Evolutionary conservation across 1,284 basidiomycete genomes (phyloP).

Genomic region (Boletellus deceptivus): DNA sequence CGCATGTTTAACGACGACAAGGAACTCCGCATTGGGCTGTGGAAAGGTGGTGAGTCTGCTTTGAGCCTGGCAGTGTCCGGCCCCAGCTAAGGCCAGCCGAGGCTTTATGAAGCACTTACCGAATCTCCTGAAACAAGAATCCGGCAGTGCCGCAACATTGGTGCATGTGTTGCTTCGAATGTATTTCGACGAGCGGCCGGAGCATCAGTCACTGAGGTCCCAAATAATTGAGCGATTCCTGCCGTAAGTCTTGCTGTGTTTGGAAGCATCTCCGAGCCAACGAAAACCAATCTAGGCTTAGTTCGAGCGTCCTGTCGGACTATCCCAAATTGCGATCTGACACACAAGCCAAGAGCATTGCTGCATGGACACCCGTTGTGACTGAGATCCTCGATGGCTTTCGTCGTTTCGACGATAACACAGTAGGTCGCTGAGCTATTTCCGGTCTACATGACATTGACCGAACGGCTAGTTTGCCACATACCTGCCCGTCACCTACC

Average conservation of each 20-base stretch:
- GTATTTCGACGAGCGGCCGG: slow-evolving; percentile 89
- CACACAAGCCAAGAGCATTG: slow-evolving; percentile 92
- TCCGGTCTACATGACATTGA: slow-evolving; percentile 7
- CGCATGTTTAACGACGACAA: slow-evolving; percentile 98
- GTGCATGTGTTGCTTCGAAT: slow-evolving; percentile 91
- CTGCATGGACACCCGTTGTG: slow-evolving; percentile 97
- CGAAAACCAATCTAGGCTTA: slow-evolving; percentile 54
- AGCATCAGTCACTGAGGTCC: slow-evolving; percentile 77
- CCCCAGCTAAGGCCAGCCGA: slow-evolving; percentile 32
- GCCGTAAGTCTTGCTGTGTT: slow-evolving; percentile 60
- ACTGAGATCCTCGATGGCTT: slow-evolving; percentile 92
- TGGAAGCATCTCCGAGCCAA: neutral
- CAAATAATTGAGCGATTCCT: slow-evolving; percentile 88
- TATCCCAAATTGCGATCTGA: slow-evolving; percentile 90
- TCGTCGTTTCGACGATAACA: slow-evolving; percentile 83
- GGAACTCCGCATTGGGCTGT: slow-evolving; percentile 92
- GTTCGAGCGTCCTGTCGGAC: slow-evolving; percentile 87
- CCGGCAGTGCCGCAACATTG: slow-evolving; percentile 92
- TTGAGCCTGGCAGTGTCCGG: slow-evolving; percentile 1
- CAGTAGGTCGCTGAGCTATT: slow-evolving; percentile 51
- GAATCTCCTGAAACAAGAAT: slow-evolving; percentile 98
- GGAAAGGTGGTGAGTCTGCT: slow-evolving; percentile 91
- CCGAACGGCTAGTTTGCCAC: slow-evolving; percentile 69
- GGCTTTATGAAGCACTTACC: slow-evolving; percentile 99
- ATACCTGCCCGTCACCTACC: slow-evolving; percentile 86